phyloP scores from a whole-genome alignment of 1,284 basidiomycete species.

The Fomitopsis schrenkii region DNA sequence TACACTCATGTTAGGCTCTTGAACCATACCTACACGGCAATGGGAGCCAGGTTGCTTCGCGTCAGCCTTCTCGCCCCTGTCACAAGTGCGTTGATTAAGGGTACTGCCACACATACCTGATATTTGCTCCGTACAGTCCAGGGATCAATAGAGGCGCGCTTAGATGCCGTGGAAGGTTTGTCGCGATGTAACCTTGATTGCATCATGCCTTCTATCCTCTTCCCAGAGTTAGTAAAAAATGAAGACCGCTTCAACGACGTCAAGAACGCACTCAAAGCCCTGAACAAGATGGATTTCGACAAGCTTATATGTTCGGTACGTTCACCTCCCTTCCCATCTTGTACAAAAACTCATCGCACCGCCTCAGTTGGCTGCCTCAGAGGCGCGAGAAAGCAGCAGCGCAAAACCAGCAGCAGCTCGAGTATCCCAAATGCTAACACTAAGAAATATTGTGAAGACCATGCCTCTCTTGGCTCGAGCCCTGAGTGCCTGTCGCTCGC shows the following conservation, averaged over 20 bases:
- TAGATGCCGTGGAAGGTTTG: slow-evolving; percentile 80
- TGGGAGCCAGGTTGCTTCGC: slow-evolving; percentile 79
- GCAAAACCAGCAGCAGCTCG: slow-evolving; percentile 66
- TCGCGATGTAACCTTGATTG: neutral
- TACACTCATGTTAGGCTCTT: slow-evolving; percentile 43
- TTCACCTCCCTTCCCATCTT: neutral
- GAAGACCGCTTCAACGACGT: slow-evolving; percentile 74
- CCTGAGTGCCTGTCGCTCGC: slow-evolving; percentile 52
- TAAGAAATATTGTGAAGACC: slow-evolving; percentile 66
- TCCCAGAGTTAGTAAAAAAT: slow-evolving; percentile 65
- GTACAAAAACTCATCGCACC: neutral
- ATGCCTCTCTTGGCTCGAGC: slow-evolving; percentile 60
- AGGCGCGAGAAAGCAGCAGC: slow-evolving; percentile 46
- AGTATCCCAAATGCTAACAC: slow-evolving; percentile 71
- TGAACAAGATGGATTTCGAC: slow-evolving; percentile 85
- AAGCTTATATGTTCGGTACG: slow-evolving; percentile 75
- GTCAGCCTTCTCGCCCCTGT: slow-evolving; percentile 83
- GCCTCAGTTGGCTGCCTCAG: slow-evolving; percentile 48
- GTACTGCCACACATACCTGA: neutral
- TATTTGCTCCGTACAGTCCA: slow-evolving; percentile 36
- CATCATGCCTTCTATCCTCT: neutral
- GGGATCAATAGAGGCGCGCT: slow-evolving; percentile 68
- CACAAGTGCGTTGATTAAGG: slow-evolving; percentile 47
- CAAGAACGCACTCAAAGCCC: slow-evolving; percentile 61
- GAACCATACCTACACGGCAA: slow-evolving; percentile 83